Percentiles rank a stretch among this genome's conserved stretches.
These are phyloP conservation scores for Phialophora expanda DNA, from an alignment of 2,329 filamentous ascomycete genomes.

Conservation along the genomic window DNA sequence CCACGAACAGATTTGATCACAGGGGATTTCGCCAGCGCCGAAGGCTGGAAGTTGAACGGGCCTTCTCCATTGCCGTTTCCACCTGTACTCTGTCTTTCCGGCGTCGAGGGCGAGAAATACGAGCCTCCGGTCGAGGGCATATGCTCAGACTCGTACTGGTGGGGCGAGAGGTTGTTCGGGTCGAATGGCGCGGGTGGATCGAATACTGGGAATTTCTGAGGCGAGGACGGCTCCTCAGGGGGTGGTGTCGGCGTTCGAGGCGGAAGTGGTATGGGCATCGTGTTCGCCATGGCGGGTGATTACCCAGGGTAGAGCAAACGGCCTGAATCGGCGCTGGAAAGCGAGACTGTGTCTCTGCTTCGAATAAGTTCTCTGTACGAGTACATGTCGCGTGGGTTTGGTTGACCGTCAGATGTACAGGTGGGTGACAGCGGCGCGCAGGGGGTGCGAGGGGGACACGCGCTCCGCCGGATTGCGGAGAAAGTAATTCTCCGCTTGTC, in stretches of 20 bases:
- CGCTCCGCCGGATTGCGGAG: neutral
- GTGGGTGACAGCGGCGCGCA: neutral
- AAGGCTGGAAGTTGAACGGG: conserved; percentile 95
- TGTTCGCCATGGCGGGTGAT: conserved; percentile 25
- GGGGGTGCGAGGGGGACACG: no score
- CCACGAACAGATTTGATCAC: conserved; percentile 73
- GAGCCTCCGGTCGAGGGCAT: conserved; percentile 21
- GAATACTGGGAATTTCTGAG: conserved; percentile 34
- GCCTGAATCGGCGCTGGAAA: conserved; percentile 11
- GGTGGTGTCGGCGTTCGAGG: conserved; percentile 70
- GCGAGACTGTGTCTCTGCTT: conserved; percentile 5
- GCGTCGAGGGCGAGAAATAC: conserved; percentile 25
- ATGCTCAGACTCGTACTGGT: conserved; percentile 24
- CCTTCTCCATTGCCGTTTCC: conserved; percentile 21
- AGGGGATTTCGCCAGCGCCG: conserved; percentile 73
- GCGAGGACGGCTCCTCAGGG: conserved; percentile 51
- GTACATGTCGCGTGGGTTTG: neutral
- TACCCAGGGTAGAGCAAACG: neutral
- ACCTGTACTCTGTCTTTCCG: conserved; percentile 24
- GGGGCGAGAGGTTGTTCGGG: conserved; percentile 55
- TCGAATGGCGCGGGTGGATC: conserved; percentile 46
- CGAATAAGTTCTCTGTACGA: neutral
- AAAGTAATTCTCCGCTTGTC: conserved; percentile 3
- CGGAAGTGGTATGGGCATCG: conserved; percentile 63
- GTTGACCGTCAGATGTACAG: neutral